These are phyloP conservation scores for Mycothermus thermophilus DNA, from an alignment of 495 filamentous ascomycete species.

Conservation along the genomic window DNA sequence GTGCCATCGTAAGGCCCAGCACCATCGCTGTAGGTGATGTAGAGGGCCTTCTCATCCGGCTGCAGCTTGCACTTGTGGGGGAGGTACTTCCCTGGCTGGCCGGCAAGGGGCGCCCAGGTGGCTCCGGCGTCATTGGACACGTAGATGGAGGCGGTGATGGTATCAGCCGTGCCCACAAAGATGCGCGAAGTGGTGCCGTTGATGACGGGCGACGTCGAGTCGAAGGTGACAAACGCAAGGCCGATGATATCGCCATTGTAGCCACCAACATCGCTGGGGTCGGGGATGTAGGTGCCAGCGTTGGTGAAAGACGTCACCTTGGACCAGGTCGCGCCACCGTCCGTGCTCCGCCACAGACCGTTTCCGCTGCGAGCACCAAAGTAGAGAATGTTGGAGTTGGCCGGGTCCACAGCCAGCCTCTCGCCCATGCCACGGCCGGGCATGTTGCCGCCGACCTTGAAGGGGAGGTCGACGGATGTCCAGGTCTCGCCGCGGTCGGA, in stretches of 20 bases:
- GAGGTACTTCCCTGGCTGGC: constrained; percentile 37
- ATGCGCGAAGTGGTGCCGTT: constrained; percentile 41
- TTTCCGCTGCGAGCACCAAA: constrained; percentile 48
- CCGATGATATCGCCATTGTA: constrained; percentile 37
- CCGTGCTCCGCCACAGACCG: constrained; percentile 47
- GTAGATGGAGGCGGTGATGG: constrained; percentile 37
- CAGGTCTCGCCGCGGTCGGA: constrained; percentile 39
- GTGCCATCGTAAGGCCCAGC: constrained; percentile 43
- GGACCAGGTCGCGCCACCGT: constrained; percentile 41
- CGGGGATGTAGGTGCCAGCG: constrained; percentile 32
- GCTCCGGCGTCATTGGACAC: constrained; percentile 40
- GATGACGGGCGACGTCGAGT: constrained; percentile 33
- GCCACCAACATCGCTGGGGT: constrained; percentile 31
- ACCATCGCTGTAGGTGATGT: constrained; percentile 42
- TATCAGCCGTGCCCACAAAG: constrained; percentile 43
- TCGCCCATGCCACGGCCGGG: constrained; percentile 52
- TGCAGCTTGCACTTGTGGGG: constrained; percentile 43
- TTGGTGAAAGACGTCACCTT: constrained; percentile 46
- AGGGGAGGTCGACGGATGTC: constrained; percentile 32
- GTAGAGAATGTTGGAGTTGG: constrained; percentile 41
- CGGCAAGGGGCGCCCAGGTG: constrained; percentile 36
- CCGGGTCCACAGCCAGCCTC: constrained; percentile 46
- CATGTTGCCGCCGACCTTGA: constrained; percentile 53
- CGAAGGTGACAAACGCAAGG: constrained; percentile 43
- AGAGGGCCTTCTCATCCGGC: constrained; percentile 40